Evolutionary conservation across 2,329 filamentous ascomycete species (phyloP).

Genomic region (Clonostachys solani): DNA sequence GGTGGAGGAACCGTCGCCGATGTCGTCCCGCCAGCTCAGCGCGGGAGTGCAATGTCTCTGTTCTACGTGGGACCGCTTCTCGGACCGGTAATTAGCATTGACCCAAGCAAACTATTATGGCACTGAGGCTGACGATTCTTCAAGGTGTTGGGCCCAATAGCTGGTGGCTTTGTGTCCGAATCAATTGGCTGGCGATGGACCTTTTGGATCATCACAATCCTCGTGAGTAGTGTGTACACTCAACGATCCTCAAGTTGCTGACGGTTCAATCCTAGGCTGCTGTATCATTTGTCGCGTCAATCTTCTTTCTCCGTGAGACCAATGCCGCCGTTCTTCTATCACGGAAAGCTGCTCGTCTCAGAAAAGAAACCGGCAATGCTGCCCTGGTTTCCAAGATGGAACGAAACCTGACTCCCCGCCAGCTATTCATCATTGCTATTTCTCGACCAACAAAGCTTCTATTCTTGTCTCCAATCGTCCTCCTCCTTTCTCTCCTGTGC

Average conservation of each 20-base stretch:
- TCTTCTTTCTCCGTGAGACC: constrained; percentile 20
- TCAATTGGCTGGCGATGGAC: constrained; percentile 45
- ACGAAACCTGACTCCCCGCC: constrained; percentile 8
- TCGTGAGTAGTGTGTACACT: constrained; percentile 5
- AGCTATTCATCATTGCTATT: constrained; percentile 45
- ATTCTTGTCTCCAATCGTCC: constrained; percentile 44
- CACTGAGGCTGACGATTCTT: background rate
- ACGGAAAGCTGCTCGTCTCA: constrained; percentile 18
- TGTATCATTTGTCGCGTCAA: background rate
- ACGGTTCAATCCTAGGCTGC: background rate
- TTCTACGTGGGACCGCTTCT: constrained; percentile 58
- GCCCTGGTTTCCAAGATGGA: background rate
- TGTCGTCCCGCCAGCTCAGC: constrained; percentile 49
- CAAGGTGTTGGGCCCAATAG: constrained; percentile 14
- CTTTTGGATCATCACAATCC: constrained; percentile 43
- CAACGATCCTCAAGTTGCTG: background rate
- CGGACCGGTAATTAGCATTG: constrained; percentile 33
- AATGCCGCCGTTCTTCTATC: constrained; percentile 17
- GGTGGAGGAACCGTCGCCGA: constrained; percentile 62
- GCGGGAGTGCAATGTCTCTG: constrained; percentile 58
- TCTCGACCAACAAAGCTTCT: constrained; percentile 48
- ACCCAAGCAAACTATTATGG: background rate
- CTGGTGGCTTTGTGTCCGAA: constrained; percentile 40
- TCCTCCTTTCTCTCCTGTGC: constrained; percentile 47
- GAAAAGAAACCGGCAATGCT: constrained; percentile 17